Conservation (phyloP, 2,329 filamentous ascomycete genomes). For the Xylogone sp. region DNA sequence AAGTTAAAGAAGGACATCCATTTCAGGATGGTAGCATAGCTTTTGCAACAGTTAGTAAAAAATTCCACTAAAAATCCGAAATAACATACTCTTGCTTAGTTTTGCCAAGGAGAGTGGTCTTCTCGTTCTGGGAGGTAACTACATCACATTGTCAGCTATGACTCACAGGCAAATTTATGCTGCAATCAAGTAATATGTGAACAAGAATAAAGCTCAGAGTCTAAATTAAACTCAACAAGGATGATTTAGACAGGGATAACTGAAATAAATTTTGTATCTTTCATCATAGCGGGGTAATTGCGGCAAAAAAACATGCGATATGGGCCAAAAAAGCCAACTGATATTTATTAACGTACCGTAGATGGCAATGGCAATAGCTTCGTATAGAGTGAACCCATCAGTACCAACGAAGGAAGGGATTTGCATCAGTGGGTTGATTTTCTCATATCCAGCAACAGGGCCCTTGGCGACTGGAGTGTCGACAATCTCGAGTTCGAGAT, state of each 20-base stretch:
- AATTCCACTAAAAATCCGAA: background rate
- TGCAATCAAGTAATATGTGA: constrained; percentile 8
- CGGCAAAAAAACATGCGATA: background rate
- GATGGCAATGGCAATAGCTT: constrained; percentile 93
- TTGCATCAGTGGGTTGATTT: constrained; percentile 84
- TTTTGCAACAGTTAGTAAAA: constrained; percentile 30
- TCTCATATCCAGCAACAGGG: constrained; percentile 72
- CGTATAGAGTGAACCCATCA: constrained; percentile 85
- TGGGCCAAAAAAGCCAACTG: constrained; percentile 1
- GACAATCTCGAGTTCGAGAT: constrained; percentile 84
- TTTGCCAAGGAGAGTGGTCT: constrained; percentile 98
- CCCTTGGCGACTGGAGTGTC: constrained; percentile 62
- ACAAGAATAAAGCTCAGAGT: constrained; percentile 60
- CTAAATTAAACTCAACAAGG: constrained; percentile 82
- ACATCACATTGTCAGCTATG: constrained; percentile 21
- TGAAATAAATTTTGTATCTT: constrained; percentile 60
- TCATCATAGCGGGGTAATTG: constrained; percentile 26
- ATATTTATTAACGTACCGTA: constrained; percentile 70
- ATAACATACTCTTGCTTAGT: constrained; percentile 88
- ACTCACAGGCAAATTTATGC: constrained; percentile 7
- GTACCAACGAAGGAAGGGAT: constrained; percentile 88
- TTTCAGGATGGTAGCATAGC: constrained; percentile 92
- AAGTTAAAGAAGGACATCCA: constrained; percentile 98
- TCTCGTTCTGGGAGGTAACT: constrained; percentile 99
- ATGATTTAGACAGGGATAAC: constrained; percentile 99